Conservation (phyloP, 768 basidiomycete genomes). For the Lyophyllum semitale region DNA sequence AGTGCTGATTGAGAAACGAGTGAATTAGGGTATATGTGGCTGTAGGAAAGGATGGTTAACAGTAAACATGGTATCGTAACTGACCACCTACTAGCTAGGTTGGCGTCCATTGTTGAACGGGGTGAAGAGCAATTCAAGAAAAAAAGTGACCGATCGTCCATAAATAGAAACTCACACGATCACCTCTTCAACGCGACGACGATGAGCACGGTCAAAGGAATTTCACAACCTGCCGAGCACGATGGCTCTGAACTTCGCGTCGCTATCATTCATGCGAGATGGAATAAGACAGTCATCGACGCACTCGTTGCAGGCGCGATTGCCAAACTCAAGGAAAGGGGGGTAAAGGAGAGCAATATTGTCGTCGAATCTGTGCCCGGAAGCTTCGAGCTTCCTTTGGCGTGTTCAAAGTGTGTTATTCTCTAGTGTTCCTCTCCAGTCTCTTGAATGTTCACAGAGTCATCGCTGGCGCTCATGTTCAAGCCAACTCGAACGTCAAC, state of each 20-base stretch:
- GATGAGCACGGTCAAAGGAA: slow-evolving; percentile 78
- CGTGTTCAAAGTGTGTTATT: slow-evolving; percentile 73
- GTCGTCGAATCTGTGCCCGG: slow-evolving; percentile 91
- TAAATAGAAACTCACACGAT: slow-evolving; percentile 9
- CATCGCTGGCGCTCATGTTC: slow-evolving; percentile 84
- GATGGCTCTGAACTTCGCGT: slow-evolving; percentile 84
- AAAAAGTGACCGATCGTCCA: slow-evolving; percentile 11
- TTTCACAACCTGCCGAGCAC: slow-evolving; percentile 59
- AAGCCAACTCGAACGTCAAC: slow-evolving; percentile 73
- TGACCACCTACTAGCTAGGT: slow-evolving; percentile 49
- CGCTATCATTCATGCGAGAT: slow-evolving; percentile 93
- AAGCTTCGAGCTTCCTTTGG: slow-evolving; percentile 90
- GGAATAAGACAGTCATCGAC: slow-evolving; percentile 90
- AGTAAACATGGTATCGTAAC: not conserved
- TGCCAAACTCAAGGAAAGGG: slow-evolving; percentile 76
- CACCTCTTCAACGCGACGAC: slow-evolving; percentile 22
- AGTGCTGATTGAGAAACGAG: slow-evolving; percentile 66
- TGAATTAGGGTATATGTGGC: slow-evolving; percentile 79
- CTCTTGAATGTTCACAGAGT: slow-evolving; percentile 51
- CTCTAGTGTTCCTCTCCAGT: slow-evolving; percentile 2
- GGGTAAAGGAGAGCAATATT: slow-evolving; percentile 90
- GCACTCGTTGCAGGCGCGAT: slow-evolving; percentile 81
- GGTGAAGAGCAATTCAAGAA: too few relatives aligned
- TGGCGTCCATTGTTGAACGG: slow-evolving; percentile 43
- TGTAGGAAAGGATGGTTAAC: slow-evolving; percentile 27